phyloP scores from a whole-genome alignment of 2,329 filamentous ascomycete species.

The Pseudogymnoascus sp. region DNA sequence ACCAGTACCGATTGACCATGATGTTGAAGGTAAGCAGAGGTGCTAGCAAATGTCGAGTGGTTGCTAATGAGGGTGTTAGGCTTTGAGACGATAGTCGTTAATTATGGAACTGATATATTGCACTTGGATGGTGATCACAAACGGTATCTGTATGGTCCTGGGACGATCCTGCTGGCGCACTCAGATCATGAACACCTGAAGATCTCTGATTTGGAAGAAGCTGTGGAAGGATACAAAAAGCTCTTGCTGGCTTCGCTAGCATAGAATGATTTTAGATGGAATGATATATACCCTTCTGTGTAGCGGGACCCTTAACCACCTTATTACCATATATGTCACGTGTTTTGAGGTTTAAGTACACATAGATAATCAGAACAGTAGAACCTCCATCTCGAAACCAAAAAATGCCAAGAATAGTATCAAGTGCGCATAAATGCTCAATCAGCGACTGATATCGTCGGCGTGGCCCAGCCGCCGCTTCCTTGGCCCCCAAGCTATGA shows the following conservation, averaged over 20 bases:
- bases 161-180: constrained; percentile 79
- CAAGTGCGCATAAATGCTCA: neutral
- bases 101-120: constrained; percentile 90
- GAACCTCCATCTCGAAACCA: too few relatives aligned
- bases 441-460: neutral
- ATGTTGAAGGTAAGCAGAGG: constrained; percentile 57
- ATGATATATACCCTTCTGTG: neutral
- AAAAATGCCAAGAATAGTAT: neutral
- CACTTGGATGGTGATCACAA: constrained; percentile 62
- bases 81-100: constrained; percentile 76
- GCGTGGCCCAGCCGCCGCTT: neutral
- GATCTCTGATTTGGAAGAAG: constrained; percentile 64
- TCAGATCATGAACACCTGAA: constrained; percentile 73
- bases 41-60: neutral
- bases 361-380: neutral
- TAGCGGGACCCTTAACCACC: neutral
- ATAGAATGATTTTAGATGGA: neutral
- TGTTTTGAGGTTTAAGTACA: neutral
- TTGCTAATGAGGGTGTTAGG: constrained; percentile 31
- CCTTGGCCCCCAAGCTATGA: neutral
- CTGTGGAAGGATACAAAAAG: constrained; percentile 70
- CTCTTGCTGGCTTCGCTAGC: neutral
- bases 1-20: constrained; percentile 68
- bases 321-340: neutral
- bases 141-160: constrained; percentile 59